A percentile compares a stretch with the other conserved stretches of the same genome.
Conservation (phyloP, 306 rosid species). For the Cicer bijugum region DNA sequence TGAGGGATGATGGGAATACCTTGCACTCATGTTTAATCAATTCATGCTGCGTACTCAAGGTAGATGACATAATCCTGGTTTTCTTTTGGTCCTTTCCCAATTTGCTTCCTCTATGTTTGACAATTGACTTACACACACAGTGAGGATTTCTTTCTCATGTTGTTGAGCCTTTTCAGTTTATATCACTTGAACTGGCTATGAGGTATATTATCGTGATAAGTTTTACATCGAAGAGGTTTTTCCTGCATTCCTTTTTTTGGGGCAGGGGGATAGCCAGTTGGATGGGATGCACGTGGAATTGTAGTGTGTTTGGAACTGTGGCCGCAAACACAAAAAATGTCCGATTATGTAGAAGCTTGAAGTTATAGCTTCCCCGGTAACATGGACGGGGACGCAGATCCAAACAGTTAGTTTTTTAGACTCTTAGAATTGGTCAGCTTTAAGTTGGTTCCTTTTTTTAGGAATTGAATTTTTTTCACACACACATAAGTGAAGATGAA, state of each 20-base stretch:
- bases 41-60: conserved; percentile 99
- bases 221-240: conserved; percentile 27
- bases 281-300: conserved; percentile 25
- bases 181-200: conserved; percentile 48
- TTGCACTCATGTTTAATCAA: conserved; percentile 99
- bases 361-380: too few species aligned
- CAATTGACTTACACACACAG: conserved; percentile 44
- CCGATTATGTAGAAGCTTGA: too few species aligned
- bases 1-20: conserved; percentile 99
- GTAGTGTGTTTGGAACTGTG: too few species aligned
- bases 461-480: conserved; percentile 11
- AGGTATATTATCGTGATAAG: conserved; percentile 25
- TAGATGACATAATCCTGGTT: conserved; percentile 92
- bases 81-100: conserved; percentile 61
- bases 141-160: conserved; percentile 59
- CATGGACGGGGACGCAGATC: too few species aligned
- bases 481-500: conserved; percentile 25
- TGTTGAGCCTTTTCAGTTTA: conserved; percentile 51
- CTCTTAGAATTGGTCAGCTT: conserved; percentile 36
- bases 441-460: conserved; percentile 29
- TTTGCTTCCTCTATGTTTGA: conserved; percentile 59
- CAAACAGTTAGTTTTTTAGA: not conserved
- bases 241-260: conserved; percentile 11
- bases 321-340: too few species aligned
- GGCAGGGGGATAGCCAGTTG: not conserved